Evolutionary conservation across 192 early-diverging fungal genomes (phyloP).

Genomic region (Phycomyces blakesleeanus): DNA sequence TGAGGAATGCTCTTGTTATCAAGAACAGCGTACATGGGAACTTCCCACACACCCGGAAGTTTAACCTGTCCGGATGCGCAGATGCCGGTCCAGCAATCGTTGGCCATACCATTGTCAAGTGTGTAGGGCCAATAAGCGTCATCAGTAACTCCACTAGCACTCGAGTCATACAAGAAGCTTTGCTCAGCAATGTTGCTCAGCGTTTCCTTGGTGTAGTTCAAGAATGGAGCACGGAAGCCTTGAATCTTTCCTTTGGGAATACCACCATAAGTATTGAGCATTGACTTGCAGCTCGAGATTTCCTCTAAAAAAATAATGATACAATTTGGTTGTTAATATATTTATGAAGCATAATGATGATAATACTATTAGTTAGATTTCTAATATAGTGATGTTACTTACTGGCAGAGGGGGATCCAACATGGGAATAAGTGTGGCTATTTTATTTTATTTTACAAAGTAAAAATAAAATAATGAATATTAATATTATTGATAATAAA

Average conservation of each 20-base stretch:
- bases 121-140: slow-evolving; percentile 65
- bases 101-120: slow-evolving; percentile 57
- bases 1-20: slow-evolving; percentile 32
- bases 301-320: slow-evolving; percentile 29
- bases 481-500: too few relatives aligned
- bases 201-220: slow-evolving; percentile 44
- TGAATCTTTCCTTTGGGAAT: slow-evolving; percentile 51
- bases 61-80: slow-evolving; percentile 33
- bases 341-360: not conserved
- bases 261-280: slow-evolving; percentile 54
- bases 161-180: slow-evolving; percentile 54
- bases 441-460: too few relatives aligned
- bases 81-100: slow-evolving; percentile 50
- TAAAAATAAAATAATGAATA: too few relatives aligned
- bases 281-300: slow-evolving; percentile 31
- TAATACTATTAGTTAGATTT: not conserved
- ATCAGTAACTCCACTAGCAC: slow-evolving; percentile 33
- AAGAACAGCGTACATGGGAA: slow-evolving; percentile 57
- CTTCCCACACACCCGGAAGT: slow-evolving; percentile 59
- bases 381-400: not conserved
- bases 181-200: slow-evolving; percentile 38
- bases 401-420: slow-evolving; percentile 26
- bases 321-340: too few relatives aligned
- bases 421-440: slow-evolving; percentile 35
- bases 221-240: slow-evolving; percentile 67